Percentiles rank a stretch among this genome's conserved stretches.
These are phyloP conservation scores for Ceratocystis cubensis DNA, from an alignment of 2,329 filamentous ascomycete genomes.

Conservation along the genomic window DNA sequence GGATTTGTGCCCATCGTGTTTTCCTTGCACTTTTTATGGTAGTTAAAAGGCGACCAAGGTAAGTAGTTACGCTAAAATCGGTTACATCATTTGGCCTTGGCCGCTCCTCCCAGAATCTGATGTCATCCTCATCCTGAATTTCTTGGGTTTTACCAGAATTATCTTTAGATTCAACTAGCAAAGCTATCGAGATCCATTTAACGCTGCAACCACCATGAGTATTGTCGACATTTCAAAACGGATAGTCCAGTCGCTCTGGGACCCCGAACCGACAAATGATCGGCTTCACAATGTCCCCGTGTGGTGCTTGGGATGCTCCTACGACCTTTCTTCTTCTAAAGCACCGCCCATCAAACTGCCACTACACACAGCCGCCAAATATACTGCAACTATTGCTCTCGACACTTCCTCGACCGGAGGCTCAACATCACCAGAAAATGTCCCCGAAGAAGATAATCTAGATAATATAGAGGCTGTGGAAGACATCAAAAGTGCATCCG, in stretches of 20 bases:
- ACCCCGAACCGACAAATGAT: slow-evolving; percentile 76
- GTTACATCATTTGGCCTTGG: slow-evolving; percentile 10
- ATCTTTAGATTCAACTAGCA: background rate
- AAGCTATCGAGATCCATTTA: background rate
- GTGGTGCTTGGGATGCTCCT: slow-evolving; percentile 62
- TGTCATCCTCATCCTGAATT: slow-evolving; percentile 17
- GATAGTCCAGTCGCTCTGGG: slow-evolving; percentile 84
- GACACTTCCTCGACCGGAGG: background rate
- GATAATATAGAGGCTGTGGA: slow-evolving; percentile 27
- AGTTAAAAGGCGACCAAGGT: background rate
- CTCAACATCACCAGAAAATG: background rate
- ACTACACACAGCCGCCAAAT: background rate
- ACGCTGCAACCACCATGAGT: slow-evolving; percentile 27
- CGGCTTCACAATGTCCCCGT: slow-evolving; percentile 53
- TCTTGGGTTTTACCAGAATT: background rate
- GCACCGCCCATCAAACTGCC: background rate
- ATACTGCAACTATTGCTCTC: background rate
- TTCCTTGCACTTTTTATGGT: background rate
- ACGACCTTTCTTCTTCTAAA: slow-evolving; percentile 30
- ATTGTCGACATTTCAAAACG: slow-evolving; percentile 67
- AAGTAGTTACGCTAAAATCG: slow-evolving; percentile 3
- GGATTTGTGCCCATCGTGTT: background rate
- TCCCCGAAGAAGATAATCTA: background rate
- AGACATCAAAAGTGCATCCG: slow-evolving; percentile 32
- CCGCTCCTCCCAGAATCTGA: slow-evolving; percentile 14